Evolutionary conservation across 352 stramenopile genomes (phyloP).

Genomic region (Globisporangium paroecandrum): DNA sequence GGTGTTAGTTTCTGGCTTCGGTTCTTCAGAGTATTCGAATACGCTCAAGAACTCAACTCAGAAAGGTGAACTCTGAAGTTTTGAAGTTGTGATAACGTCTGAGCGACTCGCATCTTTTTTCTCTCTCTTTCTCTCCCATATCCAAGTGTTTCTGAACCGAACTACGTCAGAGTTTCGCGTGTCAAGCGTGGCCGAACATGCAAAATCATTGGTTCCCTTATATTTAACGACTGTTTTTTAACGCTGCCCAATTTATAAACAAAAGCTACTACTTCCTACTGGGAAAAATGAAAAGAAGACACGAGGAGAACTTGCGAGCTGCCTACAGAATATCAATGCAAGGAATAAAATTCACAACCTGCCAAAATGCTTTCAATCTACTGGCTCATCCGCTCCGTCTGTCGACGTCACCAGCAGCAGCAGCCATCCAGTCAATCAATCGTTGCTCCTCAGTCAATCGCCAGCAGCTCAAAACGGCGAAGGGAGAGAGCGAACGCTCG

Average conservation of each 20-base stretch:
- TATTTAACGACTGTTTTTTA: slow-evolving; percentile 2
- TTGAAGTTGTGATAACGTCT: too few relatives aligned
- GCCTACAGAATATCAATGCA: too few relatives aligned
- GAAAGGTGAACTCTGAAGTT: too few relatives aligned
- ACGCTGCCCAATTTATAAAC: not conserved
- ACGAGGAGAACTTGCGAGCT: not conserved
- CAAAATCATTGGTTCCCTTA: not conserved
- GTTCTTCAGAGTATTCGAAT: too few relatives aligned
- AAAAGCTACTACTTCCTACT: not conserved
- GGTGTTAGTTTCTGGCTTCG: too few relatives aligned
- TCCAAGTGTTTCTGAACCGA: too few relatives aligned
- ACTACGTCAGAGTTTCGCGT: too few relatives aligned
- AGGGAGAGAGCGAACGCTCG: not conserved
- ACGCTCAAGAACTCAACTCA: too few relatives aligned
- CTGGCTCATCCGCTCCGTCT: not conserved
- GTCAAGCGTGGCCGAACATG: not conserved
- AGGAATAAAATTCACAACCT: too few relatives aligned
- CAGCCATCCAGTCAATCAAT: not conserved
- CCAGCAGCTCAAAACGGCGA: not conserved
- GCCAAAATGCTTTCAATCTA: not conserved
- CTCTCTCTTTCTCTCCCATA: not conserved
- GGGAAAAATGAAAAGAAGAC: not conserved
- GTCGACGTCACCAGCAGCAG: not conserved
- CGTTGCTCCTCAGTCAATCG: not conserved
- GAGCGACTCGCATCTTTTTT: too few relatives aligned